These are phyloP conservation scores for Gamsiella multidivaricata DNA, from an alignment of 192 early-diverging fungal species.

Conservation along the genomic window DNA sequence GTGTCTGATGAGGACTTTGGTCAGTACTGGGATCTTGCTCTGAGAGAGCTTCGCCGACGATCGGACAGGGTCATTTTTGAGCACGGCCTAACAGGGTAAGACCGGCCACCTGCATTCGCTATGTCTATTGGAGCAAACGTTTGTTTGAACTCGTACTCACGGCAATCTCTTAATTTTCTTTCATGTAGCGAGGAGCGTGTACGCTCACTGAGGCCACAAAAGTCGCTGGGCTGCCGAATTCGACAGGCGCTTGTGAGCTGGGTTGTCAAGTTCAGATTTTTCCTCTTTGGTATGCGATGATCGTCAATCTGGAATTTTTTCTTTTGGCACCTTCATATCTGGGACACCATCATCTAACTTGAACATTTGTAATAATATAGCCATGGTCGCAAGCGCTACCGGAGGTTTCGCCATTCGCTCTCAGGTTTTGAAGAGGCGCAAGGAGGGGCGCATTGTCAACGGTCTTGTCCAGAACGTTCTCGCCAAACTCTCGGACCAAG, in stretches of 20 bases:
- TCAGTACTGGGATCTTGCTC: constrained; percentile 51
- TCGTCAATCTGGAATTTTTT: neutral
- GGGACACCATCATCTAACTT: neutral
- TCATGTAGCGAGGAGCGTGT: constrained; percentile 30
- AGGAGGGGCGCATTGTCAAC: constrained; percentile 24
- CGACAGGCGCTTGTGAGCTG: constrained; percentile 39
- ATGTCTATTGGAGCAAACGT: no score
- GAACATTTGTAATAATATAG: constrained; percentile 10
- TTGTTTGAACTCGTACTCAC: neutral
- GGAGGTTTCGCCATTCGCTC: constrained; percentile 12
- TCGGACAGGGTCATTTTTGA: constrained; percentile 34
- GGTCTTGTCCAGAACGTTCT: constrained; percentile 45
- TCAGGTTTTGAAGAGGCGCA: constrained; percentile 18
- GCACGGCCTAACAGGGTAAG: constrained; percentile 15
- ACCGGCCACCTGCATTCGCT: no score
- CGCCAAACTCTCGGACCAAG: constrained; percentile 55
- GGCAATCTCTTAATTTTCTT: neutral
- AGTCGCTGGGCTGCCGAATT: constrained; percentile 27
- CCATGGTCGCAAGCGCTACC: neutral
- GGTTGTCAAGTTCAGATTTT: constrained; percentile 38
- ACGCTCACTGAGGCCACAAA: constrained; percentile 35
- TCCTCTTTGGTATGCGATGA: constrained; percentile 16
- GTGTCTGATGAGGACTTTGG: constrained; percentile 48
- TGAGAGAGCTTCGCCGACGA: constrained; percentile 42
- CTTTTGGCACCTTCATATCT: no score